Evolutionary conservation across 1,284 basidiomycete species (phyloP).

Genomic region (Apiotrichum mycotoxinovorans): DNA sequence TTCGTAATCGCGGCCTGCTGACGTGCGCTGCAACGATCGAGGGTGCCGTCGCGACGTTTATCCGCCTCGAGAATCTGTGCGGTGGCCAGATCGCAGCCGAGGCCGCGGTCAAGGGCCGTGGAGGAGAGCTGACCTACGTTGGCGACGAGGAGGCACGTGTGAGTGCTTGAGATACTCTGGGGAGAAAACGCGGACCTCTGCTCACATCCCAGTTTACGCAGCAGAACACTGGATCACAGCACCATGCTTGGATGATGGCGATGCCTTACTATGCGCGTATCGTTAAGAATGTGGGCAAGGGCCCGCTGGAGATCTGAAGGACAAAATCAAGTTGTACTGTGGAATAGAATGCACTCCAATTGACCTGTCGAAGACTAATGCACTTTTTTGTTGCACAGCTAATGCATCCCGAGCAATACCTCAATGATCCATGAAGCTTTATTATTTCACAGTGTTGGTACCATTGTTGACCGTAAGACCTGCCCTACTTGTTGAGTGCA

Average conservation of each 20-base stretch:
- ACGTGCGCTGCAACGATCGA: slow-evolving; percentile 26
- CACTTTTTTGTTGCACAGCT: too few species aligned
- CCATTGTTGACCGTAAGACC: background rate
- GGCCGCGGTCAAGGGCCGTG: slow-evolving; percentile 24
- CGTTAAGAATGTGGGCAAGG: background rate
- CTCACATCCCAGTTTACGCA: slow-evolving; percentile 22
- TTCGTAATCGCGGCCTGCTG: slow-evolving; percentile 27
- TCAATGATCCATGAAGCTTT: too few species aligned
- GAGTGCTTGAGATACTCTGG: background rate
- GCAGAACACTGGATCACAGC: slow-evolving; percentile 26
- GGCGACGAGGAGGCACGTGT: slow-evolving; percentile 28
- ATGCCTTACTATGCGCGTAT: slow-evolving; percentile 27
- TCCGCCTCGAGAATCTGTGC: slow-evolving; percentile 27
- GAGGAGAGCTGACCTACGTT: slow-evolving; percentile 22
- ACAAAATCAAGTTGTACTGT: background rate
- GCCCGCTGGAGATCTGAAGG: background rate
- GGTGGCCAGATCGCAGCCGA: slow-evolving; percentile 27
- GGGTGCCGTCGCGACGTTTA: slow-evolving; percentile 25
- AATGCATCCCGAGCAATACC: too few species aligned
- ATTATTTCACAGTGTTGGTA: too few species aligned
- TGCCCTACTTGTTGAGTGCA: slow-evolving; percentile 13
- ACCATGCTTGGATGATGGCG: slow-evolving; percentile 33
- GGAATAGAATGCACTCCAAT: background rate
- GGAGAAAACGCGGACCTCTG: background rate
- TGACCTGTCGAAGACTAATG: background rate